phyloP scores from a whole-genome alignment of 371 early-diverging fungal species.

The Chytridiales sp. region DNA sequence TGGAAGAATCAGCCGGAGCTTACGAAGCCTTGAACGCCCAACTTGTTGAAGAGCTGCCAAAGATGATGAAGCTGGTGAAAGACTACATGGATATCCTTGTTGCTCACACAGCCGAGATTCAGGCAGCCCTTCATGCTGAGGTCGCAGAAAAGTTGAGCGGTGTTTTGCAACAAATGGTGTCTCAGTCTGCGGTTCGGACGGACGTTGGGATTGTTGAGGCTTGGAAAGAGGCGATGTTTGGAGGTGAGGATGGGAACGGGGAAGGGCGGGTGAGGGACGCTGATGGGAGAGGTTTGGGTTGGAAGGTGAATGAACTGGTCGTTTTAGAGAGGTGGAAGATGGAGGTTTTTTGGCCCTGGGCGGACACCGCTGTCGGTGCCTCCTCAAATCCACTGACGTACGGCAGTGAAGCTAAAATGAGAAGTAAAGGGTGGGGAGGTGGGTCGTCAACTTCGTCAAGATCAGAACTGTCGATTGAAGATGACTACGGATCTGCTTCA shows the following conservation, averaged over 20 bases:
- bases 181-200: constrained; percentile 11
- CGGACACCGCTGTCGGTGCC: constrained; percentile 1
- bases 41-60: constrained; percentile 74
- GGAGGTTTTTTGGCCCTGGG: neutral
- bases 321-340: constrained; percentile 4
- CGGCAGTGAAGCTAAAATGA: neutral
- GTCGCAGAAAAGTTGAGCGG: constrained; percentile 19
- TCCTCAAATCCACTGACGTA: neutral
- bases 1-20: constrained; percentile 69
- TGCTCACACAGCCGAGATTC: constrained; percentile 60
- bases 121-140: constrained; percentile 49
- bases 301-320: neutral
- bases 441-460: no score
- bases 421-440: neutral
- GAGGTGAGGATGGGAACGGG: constrained; percentile 13
- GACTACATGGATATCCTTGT: constrained; percentile 66
- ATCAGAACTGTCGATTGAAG: neutral
- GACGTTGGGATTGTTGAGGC: constrained; percentile 15
- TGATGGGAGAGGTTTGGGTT: neutral
- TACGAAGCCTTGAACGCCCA: constrained; percentile 75
- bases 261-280: constrained; percentile 2
- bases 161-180: constrained; percentile 9
- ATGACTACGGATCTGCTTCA: neutral
- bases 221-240: constrained; percentile 31
- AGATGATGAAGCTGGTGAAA: constrained; percentile 58